Base-by-base conservation (phyloP, 2,329 filamentous ascomycete genomes). In the Fusarium piperis region DNA sequence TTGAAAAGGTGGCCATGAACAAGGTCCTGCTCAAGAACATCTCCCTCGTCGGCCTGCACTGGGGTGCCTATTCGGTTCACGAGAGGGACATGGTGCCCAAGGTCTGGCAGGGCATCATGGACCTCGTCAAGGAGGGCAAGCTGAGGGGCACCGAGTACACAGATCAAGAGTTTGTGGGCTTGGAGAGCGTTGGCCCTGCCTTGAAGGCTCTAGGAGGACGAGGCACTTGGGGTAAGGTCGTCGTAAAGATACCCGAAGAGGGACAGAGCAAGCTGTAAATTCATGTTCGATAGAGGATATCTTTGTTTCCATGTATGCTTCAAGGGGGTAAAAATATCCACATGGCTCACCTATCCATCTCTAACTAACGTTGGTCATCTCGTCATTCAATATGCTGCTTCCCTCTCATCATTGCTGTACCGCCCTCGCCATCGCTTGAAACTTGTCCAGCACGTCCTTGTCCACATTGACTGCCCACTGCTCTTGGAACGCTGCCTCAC, bases 191-290 rank as follows among this genome's bases (percentile, higher is more conserved):
- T 30, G 92, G 92, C 0, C 89, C 88, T 67, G 95, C 95, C 1
- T 81, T 98, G 76, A 86, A 91, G 76, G 93, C 93, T 3, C 82
- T 98, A 62, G 95, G 94, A 2, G 89, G 90, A 1, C 86, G 95
- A 66, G 93, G 92, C 57, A 97, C 94, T 2, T 98, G 95, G 95
- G 95, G 95, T 0, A 98, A 98, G 86, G 95, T 98, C 1, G 94
- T 98, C 2, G 91, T 98, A 20, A 94, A 94, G 82, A 86, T 98
- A 44, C 91, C 92, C 2, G 93, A 94, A 74, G 86, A 89, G 48
- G 87, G 85, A 8, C 84, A 86, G 70, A 89, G 86, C 75, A 89
- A 88, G 80, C 74, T 91, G 78, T 91, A 76, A 35, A 64, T 9
- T 8, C 26, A 60, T 15, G 20, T 23, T 4, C 7, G 13, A 16